Evolutionary conservation across 2,329 filamentous ascomycete species (phyloP).

Genomic region (Fusarium protoensiforme): DNA sequence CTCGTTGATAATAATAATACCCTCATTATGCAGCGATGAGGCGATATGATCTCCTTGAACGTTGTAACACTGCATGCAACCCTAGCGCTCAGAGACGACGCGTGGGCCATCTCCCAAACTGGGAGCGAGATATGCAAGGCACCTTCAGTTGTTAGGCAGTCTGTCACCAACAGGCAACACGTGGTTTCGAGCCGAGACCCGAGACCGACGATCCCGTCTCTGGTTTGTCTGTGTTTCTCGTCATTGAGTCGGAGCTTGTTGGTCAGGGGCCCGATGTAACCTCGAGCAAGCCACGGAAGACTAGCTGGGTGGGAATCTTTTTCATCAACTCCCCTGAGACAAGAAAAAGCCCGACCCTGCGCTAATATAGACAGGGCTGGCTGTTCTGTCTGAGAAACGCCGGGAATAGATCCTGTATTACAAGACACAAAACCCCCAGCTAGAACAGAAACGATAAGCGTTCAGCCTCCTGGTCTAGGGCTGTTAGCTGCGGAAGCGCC

Average conservation of each 20-base stretch:
- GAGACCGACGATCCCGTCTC: background rate
- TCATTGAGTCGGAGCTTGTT: background rate
- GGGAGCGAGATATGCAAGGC: background rate
- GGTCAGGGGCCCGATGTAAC: background rate
- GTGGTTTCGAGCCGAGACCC: background rate
- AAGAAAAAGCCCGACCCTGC: background rate
- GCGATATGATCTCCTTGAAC: background rate
- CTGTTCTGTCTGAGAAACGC: background rate
- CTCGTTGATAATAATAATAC: background rate
- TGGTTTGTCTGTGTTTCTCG: background rate
- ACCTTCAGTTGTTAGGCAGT: background rate
- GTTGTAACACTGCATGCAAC: constrained; percentile 1
- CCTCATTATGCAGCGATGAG: background rate
- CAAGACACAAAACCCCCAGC: background rate
- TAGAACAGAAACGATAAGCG: background rate
- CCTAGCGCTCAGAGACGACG: background rate
- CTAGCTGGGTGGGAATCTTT: background rate
- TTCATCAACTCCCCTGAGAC: background rate
- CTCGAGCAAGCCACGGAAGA: background rate
- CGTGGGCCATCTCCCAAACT: background rate
- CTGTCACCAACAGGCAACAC: background rate
- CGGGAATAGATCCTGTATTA: background rate
- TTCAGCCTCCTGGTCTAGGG: background rate
- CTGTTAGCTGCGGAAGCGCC: background rate
- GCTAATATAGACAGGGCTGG: background rate